Evolutionary conservation across 1,284 basidiomycete genomes (phyloP).

Genomic region (Tilletia indica): DNA sequence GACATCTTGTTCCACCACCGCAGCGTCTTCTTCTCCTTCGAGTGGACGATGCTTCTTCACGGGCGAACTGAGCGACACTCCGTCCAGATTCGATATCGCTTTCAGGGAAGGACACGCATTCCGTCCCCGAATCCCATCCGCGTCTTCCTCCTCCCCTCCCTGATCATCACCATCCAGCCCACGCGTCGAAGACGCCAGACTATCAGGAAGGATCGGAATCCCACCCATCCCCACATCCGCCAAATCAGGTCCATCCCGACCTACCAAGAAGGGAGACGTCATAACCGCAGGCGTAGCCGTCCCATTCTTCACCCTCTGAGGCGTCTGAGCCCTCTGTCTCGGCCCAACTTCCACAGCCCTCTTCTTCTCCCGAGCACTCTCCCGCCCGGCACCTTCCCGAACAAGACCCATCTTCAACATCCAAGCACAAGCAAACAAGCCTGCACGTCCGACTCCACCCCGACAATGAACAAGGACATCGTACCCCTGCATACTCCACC

Average conservation of each 20-base stretch:
- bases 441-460: constrained; percentile 90
- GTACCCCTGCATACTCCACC: constrained; percentile 73
- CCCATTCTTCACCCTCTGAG: constrained; percentile 7
- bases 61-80: neutral
- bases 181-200: neutral
- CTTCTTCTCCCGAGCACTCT: neutral
- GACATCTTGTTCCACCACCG: neutral
- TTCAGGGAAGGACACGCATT: neutral
- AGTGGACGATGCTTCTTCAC: neutral
- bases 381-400: constrained; percentile 65
- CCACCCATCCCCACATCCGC: neutral
- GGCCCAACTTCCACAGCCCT: neutral
- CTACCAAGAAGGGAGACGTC: neutral
- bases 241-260: neutral
- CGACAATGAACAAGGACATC: constrained; percentile 86
- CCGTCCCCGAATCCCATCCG: neutral
- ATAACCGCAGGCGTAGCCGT: neutral
- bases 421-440: constrained; percentile 89
- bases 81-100: too few relatives aligned
- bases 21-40: neutral
- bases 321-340: neutral
- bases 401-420: constrained; percentile 82
- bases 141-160: neutral
- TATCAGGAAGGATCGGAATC: neutral
- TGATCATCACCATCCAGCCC: neutral